phyloP scores from a whole-genome alignment of 2,329 filamentous ascomycete genomes.

The Exophiala lecanii-corni region DNA sequence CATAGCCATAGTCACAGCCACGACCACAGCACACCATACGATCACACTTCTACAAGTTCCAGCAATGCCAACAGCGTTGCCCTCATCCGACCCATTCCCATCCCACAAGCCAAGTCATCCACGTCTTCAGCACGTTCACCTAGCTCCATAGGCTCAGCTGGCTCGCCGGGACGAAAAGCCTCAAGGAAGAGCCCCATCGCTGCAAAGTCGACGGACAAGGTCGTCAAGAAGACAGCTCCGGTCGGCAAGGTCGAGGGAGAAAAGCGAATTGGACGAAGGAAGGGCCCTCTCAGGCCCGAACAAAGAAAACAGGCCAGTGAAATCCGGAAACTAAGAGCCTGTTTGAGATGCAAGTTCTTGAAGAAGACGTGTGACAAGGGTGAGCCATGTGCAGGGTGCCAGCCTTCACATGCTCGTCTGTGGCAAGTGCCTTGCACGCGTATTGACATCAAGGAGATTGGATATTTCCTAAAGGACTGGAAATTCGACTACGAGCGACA shows the following conservation, averaged over 20 bases:
- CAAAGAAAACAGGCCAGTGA: constrained; percentile 95
- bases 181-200: constrained; percentile 69
- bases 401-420: constrained; percentile 88
- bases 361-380: constrained; percentile 99
- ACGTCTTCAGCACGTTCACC: constrained; percentile 56
- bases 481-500: constrained; percentile 94
- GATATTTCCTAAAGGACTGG: constrained; percentile 99
- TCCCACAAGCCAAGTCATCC: constrained; percentile 42
- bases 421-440: constrained; percentile 98
- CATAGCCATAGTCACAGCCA: constrained; percentile 33
- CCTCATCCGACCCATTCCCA: constrained; percentile 62
- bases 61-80: constrained; percentile 61
- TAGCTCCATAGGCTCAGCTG: constrained; percentile 58
- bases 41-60: constrained; percentile 32
- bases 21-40: not conserved
- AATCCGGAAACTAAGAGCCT: constrained; percentile 90
- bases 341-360: constrained; percentile 93
- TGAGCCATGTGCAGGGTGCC: constrained; percentile 90
- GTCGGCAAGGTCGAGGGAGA: constrained; percentile 78
- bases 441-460: constrained; percentile 98
- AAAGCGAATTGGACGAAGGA: constrained; percentile 89
- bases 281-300: constrained; percentile 84
- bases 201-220: constrained; percentile 76
- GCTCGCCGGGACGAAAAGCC: constrained; percentile 61
- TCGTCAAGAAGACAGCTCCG: constrained; percentile 69